Evolutionary conservation across 345 rosid species (phyloP).

Genomic region (Eucalyptus shirleyi): DNA sequence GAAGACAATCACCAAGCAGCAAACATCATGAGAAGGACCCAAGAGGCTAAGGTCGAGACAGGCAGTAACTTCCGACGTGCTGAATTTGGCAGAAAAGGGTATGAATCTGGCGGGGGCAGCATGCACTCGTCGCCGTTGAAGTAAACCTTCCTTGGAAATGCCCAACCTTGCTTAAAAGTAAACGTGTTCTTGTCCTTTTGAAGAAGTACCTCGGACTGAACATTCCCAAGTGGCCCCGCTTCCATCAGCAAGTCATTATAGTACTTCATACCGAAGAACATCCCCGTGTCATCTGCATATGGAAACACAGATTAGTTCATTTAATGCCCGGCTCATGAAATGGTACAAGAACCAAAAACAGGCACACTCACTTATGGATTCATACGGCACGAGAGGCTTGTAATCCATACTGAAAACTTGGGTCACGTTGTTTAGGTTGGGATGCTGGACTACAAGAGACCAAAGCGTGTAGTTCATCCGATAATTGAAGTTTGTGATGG

Average conservation of each 20-base stretch:
- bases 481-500: constrained; percentile 66
- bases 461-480: constrained; percentile 60
- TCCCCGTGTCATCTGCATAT: constrained; percentile 71
- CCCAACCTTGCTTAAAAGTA: constrained; percentile 89
- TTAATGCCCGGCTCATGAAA: not conserved
- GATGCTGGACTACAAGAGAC: constrained; percentile 71
- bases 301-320: not conserved
- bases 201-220: constrained; percentile 80
- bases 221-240: constrained; percentile 81
- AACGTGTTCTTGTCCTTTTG: constrained; percentile 69
- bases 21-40: constrained; percentile 13
- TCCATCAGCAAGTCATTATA: constrained; percentile 82
- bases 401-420: constrained; percentile 86
- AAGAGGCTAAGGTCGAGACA: constrained; percentile 2
- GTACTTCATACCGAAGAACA: constrained; percentile 71
- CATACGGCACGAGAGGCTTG: constrained; percentile 64
- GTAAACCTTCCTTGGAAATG: constrained; percentile 80
- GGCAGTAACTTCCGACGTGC: constrained; percentile 13
- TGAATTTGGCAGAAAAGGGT: constrained; percentile 69
- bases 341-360: not conserved
- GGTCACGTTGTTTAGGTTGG: constrained; percentile 73
- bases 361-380: constrained; percentile 37
- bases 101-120: constrained; percentile 80
- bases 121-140: constrained; percentile 92
- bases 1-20: constrained; percentile 10